Base-by-base conservation (phyloP, 306 rosid species). In the Canavalia gladiata region DNA sequence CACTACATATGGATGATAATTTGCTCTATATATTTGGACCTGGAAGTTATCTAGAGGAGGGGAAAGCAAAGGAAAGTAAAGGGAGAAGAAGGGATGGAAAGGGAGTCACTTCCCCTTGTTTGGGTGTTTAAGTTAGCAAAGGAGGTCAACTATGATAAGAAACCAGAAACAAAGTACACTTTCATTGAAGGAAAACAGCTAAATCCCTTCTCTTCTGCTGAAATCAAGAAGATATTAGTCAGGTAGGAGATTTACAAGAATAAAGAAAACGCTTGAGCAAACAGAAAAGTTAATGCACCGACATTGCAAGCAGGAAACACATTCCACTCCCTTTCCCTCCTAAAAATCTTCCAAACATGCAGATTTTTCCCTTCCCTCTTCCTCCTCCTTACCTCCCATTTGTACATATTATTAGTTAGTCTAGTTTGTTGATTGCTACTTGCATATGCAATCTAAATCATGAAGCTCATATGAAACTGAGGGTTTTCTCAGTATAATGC, bases 121-220 rank as follows among this genome's bases (percentile, higher is more conserved):
- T 29, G 6, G 54, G 31, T 39, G 46, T 47, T 75, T 10, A 78
- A 29, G 51, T 28, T 12, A 3, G 72, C 13, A 80, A 56, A n/a
- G 68, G 41, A 42, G 64, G 46, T 7, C 60, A 60, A 41, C 35
- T 29, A 49, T 34, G 39, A 63, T 10, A 13, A 37, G 73, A 60
- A 59, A 37, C 54, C 34, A 42, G 50, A 60, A 62, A 29, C 13
- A 9, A 7, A 47, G 5, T 34, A 31, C 35, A 35, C 30, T 37
- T 30, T 74, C 3, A 8, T 57, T 74, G 31, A 58, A 62, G 65
- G 57, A 72, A 72, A 81, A 80, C 73, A 79, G 41, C 41, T 45
- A 57, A 5, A 43, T 35, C 43, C 63, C 11, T 56, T 74, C 50
- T 67, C 78, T 35, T 6, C 30, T 12, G 84, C 57, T 2, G 34